Evolutionary conservation across 306 rosid genomes (phyloP), one percentile per base, ranked within the genome.

Genomic region (Erythrophleum fordii): DNA sequence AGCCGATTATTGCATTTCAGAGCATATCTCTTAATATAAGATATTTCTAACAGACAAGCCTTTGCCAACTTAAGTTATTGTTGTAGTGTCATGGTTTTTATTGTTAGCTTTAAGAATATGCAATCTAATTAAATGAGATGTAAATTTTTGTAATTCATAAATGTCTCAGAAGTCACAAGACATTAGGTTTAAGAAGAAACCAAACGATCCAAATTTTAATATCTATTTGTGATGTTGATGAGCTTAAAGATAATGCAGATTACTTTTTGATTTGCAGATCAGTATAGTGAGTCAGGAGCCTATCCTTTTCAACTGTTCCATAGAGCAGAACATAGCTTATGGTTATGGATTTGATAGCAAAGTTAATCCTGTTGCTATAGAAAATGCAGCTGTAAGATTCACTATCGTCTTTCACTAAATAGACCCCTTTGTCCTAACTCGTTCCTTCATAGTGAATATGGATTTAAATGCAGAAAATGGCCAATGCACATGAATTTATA

Each of bases 271-370:
- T 77, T 70, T 86, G 70, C 90, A 92, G 97, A 86, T 92, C 53
- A 93, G 96, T 72, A 93, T 88, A 58, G 95, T 91, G 81, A 93
- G 95, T 77, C 95, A 92, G 85, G 97, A 91, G 85, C 95, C 97
- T 31, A 77, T 78, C 48, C 93, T 90, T 66, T 90, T 92, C 90
- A 92, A 91, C 83, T 89, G 92, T 85, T 92, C 93, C 69, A 86
- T 92, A 61, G 93, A 87, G 86, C 95, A 92, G 84, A 92, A 92
- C 85, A 92, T 90, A 81, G 94, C 97, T 29, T 92, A 90, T 73
- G 97, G 97, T 29, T 92, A 90, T 73, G 97, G 97, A 18, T 67
- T 89, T 58, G 88, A 89, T 26, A 95, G 97, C 77, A 91, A 88
- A 86, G 86, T 87, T 52, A 52, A 85, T 45, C 35, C 7, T 29